Percentiles rank a stretch among this genome's conserved stretches.
These are phyloP conservation scores for Aspergillus ruber DNA, from an alignment of 2,329 filamentous ascomycete species.

Conservation along the genomic window DNA sequence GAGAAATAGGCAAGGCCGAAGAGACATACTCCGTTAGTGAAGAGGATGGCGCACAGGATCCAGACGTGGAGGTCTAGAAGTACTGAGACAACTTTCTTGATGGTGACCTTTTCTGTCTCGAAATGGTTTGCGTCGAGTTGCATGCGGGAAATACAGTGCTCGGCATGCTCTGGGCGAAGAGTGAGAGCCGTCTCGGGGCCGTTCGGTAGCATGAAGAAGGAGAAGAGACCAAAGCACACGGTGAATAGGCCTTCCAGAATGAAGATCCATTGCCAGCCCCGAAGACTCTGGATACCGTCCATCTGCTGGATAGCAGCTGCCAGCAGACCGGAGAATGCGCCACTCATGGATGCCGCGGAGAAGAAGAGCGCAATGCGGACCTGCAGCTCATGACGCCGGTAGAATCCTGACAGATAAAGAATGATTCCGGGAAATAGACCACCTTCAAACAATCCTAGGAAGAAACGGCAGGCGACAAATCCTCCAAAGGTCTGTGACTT, in stretches of 20 bases:
- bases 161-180: constrained; percentile 44
- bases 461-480: constrained; percentile 45
- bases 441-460: constrained; percentile 59
- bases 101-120: constrained; percentile 6
- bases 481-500: constrained; percentile 9
- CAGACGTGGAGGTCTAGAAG: constrained; percentile 9
- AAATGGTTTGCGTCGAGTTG: constrained; percentile 9
- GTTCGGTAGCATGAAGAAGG: constrained; percentile 53
- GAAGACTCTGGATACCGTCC: too few relatives aligned
- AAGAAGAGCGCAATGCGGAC: constrained; percentile 24
- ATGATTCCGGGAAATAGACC: constrained; percentile 45
- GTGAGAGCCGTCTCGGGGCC: constrained; percentile 57
- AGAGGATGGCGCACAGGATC: constrained; percentile 5
- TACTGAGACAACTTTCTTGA: constrained; percentile 4
- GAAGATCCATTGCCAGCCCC: too few relatives aligned
- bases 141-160: constrained; percentile 8
- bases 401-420: constrained; percentile 19
- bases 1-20: constrained; percentile 17
- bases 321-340: constrained; percentile 45
- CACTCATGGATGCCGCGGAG: constrained; percentile 23
- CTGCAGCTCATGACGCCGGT: constrained; percentile 22
- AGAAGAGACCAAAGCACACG: constrained; percentile 42
- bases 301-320: constrained; percentile 19
- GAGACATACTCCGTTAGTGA: constrained; percentile 10
- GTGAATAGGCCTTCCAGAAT: too few relatives aligned